A percentile compares a stretch with the other conserved stretches of the same genome.
phyloP scores from a whole-genome alignment of 2,329 filamentous ascomycete species.

The Colletotrichum siamense region DNA sequence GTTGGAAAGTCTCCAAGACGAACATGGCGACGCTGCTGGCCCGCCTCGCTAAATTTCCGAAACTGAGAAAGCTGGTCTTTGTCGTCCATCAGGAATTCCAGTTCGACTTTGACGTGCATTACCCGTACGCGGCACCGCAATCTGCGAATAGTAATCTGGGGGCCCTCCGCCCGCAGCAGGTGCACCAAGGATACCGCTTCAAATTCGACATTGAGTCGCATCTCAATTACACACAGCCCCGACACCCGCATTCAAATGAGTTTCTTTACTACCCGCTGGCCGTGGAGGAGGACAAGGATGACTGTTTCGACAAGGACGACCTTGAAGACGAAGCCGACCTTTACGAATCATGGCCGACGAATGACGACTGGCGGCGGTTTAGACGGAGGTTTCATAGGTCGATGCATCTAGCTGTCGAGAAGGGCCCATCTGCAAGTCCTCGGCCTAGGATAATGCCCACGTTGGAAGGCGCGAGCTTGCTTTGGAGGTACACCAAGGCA shows the following conservation, averaged over 20 bases:
- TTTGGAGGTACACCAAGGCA: conserved; percentile 24
- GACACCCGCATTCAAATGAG: conserved; percentile 47
- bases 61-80: conserved; percentile 46
- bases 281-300: conserved; percentile 32
- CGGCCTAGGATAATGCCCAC: conserved; percentile 9
- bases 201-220: conserved; percentile 53
- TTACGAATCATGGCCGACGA: conserved; percentile 43
- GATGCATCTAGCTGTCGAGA: conserved; percentile 35
- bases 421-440: conserved; percentile 25
- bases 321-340: conserved; percentile 31
- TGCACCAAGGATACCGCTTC: conserved; percentile 51
- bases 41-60: conserved; percentile 44
- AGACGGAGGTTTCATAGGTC: conserved; percentile 36
- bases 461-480: conserved; percentile 22
- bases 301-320: conserved; percentile 24
- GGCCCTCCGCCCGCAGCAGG: conserved; percentile 38
- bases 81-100: conserved; percentile 54
- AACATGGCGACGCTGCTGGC: conserved; percentile 49
- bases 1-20: conserved; percentile 47
- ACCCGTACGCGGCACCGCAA: conserved; percentile 24
- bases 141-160: conserved; percentile 4
- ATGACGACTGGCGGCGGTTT: conserved; percentile 45
- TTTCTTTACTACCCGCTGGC: conserved; percentile 41
- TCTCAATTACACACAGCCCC: conserved; percentile 46
- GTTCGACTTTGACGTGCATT: conserved; percentile 44